A percentile compares a stretch with the other conserved stretches of the same genome.
Conservation (phyloP, 345 rosid species). For the Chamaenerion angustifolium region DNA sequence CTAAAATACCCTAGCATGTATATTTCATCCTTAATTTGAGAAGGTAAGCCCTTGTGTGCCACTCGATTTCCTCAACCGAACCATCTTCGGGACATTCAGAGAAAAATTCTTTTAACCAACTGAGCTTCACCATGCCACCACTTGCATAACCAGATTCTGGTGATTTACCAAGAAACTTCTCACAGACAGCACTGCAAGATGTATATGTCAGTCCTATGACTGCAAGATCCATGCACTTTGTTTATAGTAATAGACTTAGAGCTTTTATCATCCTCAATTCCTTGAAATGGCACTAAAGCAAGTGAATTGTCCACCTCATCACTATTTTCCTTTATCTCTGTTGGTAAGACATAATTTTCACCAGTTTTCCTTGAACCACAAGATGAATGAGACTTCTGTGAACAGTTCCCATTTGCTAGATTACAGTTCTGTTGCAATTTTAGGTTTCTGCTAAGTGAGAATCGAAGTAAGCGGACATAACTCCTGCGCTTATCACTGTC, state of each 20-base stretch:
- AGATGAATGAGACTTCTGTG: slow-evolving; percentile 2
- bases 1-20: too few species aligned
- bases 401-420: slow-evolving; percentile 4
- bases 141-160: slow-evolving; percentile 75
- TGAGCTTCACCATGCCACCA: slow-evolving; percentile 97
- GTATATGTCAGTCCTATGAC: slow-evolving; percentile 89
- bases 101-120: slow-evolving; percentile 90
- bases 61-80: slow-evolving; percentile 40
- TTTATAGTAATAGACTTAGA: slow-evolving; percentile 3
- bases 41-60: slow-evolving; percentile 75
- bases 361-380: slow-evolving; percentile 4
- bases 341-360: slow-evolving; percentile 1
- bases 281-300: slow-evolving; percentile 40
- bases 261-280: slow-evolving; percentile 14
- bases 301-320: slow-evolving; percentile 22
- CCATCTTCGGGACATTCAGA: slow-evolving; percentile 58
- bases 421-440: slow-evolving; percentile 8
- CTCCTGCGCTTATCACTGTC: slow-evolving; percentile 3
- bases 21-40: too few species aligned
- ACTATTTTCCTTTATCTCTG: slow-evolving; percentile 2
- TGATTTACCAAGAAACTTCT: slow-evolving; percentile 48
- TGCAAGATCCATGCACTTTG: slow-evolving; percentile 9
- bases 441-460: slow-evolving; percentile 2
- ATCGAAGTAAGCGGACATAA: slow-evolving; percentile 1
- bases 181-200: slow-evolving; percentile 52